Conservation (phyloP, 257 asterid genomes). For the Scutellaria barbata region DNA sequence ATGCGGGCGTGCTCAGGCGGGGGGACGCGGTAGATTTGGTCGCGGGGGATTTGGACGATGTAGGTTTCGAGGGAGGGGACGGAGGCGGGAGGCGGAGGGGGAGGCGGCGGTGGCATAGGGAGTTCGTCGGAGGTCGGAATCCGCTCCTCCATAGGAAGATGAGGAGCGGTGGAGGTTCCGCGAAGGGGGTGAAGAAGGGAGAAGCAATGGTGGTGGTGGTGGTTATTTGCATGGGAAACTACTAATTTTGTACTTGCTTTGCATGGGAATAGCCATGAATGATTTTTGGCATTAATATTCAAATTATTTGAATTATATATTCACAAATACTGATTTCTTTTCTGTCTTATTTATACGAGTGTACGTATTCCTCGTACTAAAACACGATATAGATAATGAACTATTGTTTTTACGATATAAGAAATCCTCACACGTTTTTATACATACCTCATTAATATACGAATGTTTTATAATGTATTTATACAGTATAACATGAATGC, state of each 20-base stretch:
- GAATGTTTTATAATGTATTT: too few relatives aligned
- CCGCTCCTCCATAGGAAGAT: conserved; percentile 74
- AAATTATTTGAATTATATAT: too few relatives aligned
- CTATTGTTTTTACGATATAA: too few relatives aligned
- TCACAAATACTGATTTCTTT: too few relatives aligned
- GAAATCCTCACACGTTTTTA: too few relatives aligned
- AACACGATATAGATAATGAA: too few relatives aligned
- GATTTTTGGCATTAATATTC: too few relatives aligned
- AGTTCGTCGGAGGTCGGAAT: conserved; percentile 33
- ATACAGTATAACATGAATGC: too few relatives aligned
- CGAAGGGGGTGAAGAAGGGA: conserved; percentile 21
- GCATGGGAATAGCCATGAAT: conserved; percentile 42
- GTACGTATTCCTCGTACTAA: too few relatives aligned
- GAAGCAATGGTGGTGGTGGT: conserved; percentile 13
- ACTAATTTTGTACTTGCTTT: conserved; percentile 36
- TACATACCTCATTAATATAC: too few relatives aligned
- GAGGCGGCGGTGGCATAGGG: conserved; percentile 25
- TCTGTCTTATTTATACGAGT: too few relatives aligned
- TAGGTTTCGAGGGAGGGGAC: conserved; percentile 48
- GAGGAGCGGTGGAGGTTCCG: conserved; percentile 56
- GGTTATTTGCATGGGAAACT: conserved; percentile 31
- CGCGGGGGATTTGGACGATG: conserved; percentile 72
- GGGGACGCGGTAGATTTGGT: conserved; percentile 79
- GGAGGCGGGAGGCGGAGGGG: conserved; percentile 29
- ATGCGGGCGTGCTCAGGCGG: conserved; percentile 75